A percentile compares a stretch with the other conserved stretches of the same genome.
These are phyloP conservation scores for Delphinella strobiligena DNA, from an alignment of 2,329 filamentous ascomycete species.

Conservation along the genomic window DNA sequence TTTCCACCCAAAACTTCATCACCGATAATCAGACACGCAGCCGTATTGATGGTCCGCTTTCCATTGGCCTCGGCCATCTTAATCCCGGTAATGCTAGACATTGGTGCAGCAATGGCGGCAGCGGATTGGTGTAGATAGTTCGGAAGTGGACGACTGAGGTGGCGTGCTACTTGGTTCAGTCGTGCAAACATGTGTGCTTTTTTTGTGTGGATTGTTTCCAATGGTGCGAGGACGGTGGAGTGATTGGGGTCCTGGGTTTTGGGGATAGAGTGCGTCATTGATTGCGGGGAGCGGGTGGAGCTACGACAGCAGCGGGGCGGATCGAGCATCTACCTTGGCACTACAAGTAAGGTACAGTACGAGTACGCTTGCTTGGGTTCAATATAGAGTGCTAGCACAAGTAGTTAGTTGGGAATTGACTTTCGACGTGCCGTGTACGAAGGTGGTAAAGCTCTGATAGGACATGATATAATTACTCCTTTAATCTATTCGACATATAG, in stretches of 20 bases:
- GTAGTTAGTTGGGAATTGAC: no score
- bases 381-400: no score
- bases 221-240: background rate
- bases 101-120: constrained; percentile 18
- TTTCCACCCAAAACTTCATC: constrained; percentile 94
- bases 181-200: constrained; percentile 56
- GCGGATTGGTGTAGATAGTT: constrained; percentile 41
- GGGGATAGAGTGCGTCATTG: background rate
- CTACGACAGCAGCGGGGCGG: no score
- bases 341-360: no score
- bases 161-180: constrained; percentile 59
- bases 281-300: background rate
- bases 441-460: no score
- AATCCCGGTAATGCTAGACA: constrained; percentile 1
- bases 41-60: constrained; percentile 67
- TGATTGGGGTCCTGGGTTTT: background rate
- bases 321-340: background rate
- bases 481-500: no score
- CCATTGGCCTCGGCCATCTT: constrained; percentile 42
- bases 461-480: no score
- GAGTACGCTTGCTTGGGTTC: no score
- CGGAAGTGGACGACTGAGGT: constrained; percentile 53
- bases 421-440: no score
- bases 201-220: background rate
- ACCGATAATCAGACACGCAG: constrained; percentile 89